These are phyloP conservation scores for Cystobasidium pallidum DNA, from an alignment of 1,284 basidiomycete species.

Conservation along the genomic window DNA sequence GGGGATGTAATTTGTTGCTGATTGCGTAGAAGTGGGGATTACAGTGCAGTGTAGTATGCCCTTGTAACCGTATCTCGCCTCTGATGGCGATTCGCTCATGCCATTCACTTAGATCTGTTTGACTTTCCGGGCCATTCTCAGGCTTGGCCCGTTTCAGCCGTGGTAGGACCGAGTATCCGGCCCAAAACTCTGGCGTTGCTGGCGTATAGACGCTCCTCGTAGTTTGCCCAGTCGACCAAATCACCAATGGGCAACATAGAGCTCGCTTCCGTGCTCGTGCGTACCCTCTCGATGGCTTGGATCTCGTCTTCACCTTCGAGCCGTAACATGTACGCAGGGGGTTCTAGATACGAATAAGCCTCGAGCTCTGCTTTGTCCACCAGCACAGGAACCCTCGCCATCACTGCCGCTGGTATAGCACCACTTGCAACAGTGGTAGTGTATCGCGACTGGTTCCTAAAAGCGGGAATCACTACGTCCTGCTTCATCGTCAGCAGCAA, in stretches of 20 bases:
- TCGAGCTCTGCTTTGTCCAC: constrained; percentile 4
- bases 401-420: constrained; percentile 19
- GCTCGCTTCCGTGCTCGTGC: background rate
- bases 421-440: background rate
- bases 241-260: background rate
- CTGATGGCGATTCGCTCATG: too few species aligned
- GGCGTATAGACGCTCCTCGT: background rate
- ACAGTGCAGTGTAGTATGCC: constrained; percentile 2
- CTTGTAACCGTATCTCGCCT: too few species aligned
- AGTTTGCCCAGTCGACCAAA: background rate
- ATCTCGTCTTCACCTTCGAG: constrained; percentile 9
- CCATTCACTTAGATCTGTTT: too few species aligned
- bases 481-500: background rate
- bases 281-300: constrained; percentile 1
- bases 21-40: too few species aligned
- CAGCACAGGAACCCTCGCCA: constrained; percentile 16
- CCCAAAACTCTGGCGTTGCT: background rate
- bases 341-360: constrained; percentile 8
- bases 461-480: constrained; percentile 20
- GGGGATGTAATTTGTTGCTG: too few species aligned
- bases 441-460: background rate
- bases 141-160: too few species aligned
- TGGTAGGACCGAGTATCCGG: background rate
- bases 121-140: too few species aligned
- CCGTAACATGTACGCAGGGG: constrained; percentile 15